Evolutionary conservation across 176 grass and related monocot species (phyloP).

Genomic region (Saccharum spontaneum): DNA sequence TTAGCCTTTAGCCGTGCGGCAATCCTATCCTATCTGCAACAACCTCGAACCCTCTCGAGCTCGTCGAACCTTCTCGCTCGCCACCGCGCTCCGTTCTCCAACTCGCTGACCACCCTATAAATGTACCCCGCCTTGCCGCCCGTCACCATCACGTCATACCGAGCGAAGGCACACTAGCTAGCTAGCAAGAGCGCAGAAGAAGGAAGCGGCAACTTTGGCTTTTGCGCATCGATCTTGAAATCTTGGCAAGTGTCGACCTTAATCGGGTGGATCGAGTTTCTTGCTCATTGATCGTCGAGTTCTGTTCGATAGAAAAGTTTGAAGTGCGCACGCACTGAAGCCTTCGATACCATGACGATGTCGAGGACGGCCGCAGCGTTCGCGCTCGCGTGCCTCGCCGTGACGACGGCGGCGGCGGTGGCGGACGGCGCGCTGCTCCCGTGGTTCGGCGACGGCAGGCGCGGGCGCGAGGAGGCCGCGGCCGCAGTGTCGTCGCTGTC

Average conservation of each 20-base stretch:
- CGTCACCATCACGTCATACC: not conserved
- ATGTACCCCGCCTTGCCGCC: not conserved
- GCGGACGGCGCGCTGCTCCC: slow-evolving; percentile 53
- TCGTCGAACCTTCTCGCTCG: slow-evolving; percentile 45
- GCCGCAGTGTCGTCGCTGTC: slow-evolving; percentile 21
- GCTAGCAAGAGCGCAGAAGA: not conserved
- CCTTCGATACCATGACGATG: not conserved
- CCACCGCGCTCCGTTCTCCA: not conserved
- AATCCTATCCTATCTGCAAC: not conserved
- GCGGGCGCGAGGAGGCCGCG: slow-evolving; percentile 24
- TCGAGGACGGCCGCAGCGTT: not conserved
- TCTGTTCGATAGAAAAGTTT: not conserved
- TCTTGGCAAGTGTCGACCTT: not conserved
- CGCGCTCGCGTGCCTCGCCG: slow-evolving; percentile 9
- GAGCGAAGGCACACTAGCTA: not conserved
- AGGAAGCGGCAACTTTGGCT: not conserved
- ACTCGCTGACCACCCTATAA: not conserved
- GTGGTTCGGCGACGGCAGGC: slow-evolving; percentile 47
- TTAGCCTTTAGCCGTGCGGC: not conserved
- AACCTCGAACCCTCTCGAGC: slow-evolving; percentile 21
- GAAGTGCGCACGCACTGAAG: not conserved
- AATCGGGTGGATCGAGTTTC: not conserved
- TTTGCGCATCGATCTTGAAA: not conserved
- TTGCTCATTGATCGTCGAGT: not conserved
- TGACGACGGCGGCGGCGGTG: not conserved